Evolutionary conservation across 2,329 filamentous ascomycete genomes (phyloP), one percentile per base, ranked within the genome.

Genomic region (Endothia cerciana): DNA sequence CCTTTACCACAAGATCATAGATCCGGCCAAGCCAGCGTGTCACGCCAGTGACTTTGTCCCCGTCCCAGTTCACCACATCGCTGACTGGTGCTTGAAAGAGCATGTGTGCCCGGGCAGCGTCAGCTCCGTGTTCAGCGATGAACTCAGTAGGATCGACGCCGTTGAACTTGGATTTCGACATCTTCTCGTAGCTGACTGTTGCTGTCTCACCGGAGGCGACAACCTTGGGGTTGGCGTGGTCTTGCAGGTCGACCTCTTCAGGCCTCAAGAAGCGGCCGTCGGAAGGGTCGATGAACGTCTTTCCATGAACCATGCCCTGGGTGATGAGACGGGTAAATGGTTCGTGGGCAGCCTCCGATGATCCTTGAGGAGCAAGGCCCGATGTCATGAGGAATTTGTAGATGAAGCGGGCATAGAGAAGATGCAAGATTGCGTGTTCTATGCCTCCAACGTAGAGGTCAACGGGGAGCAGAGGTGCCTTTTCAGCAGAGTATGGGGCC

Each of bases 81-180:
- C 83, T 88, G 17, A 96, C 91, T 0, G 93, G 92, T 0, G 93
- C 93, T 72, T 94, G 91, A 80, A 97, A 97, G 7, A 97, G 83
- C 74, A 97, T 91, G 74, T 97, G 93, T 4, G 92, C 92, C 64
- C 93, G 84, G 2, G 91, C 93, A 6, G 91, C 89, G 75, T 97
- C 93, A 1, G 93, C 91, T 28, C 93, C 93, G 71, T 95, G 90
- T 70, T 86, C 87, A 8, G 83, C 79, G 65, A 95, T 92, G 69
- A 90, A 91, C 0, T 80, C 82, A 0, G 86, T 88, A 0, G 93
- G 93, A 73, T 97, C 92, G 7, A 97, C 92, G 33, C 93, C 93
- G 73, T 97, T 97, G 79, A 95, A 84, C 77, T 97, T 97, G 72
- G 92, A 96, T 79, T 97, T 97, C 47, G 91, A 95, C 93, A 97